phyloP scores from a whole-genome alignment of 352 stramenopile genomes.

The Salisapilia sapeloensis region DNA sequence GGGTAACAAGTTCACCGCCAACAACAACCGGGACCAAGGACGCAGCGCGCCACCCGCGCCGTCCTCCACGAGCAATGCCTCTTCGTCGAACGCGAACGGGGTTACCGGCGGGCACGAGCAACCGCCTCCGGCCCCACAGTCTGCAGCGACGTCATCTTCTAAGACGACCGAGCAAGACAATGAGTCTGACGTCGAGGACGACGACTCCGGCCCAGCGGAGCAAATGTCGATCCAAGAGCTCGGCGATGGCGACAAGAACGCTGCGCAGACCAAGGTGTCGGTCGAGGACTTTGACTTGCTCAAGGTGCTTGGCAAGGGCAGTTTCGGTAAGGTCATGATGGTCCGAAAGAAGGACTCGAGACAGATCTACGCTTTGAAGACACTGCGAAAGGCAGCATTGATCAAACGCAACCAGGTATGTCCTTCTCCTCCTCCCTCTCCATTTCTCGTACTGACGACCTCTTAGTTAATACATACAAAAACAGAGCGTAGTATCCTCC shows the following conservation, averaged over 20 bases:
- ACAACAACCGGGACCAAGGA: constrained; percentile 34
- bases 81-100: constrained; percentile 3
- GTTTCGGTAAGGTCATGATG: constrained; percentile 94
- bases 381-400: constrained; percentile 83
- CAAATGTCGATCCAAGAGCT: constrained; percentile 74
- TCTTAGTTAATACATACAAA: constrained; percentile 78
- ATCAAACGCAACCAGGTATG: constrained; percentile 85
- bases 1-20: constrained; percentile 53
- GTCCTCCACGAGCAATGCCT: constrained; percentile 10
- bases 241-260: constrained; percentile 27
- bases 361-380: constrained; percentile 94
- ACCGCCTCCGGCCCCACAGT: constrained; percentile 5
- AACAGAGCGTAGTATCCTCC: constrained; percentile 86
- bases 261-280: constrained; percentile 62
- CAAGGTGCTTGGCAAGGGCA: constrained; percentile 91
- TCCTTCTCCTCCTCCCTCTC: neutral
- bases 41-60: constrained; percentile 59
- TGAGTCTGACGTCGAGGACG: constrained; percentile 63
- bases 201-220: constrained; percentile 64
- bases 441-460: neutral
- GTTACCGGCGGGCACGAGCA: constrained; percentile 7
- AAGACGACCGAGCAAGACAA: constrained; percentile 14
- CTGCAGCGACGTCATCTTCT: constrained; percentile 1
- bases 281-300: constrained; percentile 88
- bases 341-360: constrained; percentile 88